Conservation (phyloP, 495 filamentous ascomycete species). For the Hypoxylon fragiforme region DNA sequence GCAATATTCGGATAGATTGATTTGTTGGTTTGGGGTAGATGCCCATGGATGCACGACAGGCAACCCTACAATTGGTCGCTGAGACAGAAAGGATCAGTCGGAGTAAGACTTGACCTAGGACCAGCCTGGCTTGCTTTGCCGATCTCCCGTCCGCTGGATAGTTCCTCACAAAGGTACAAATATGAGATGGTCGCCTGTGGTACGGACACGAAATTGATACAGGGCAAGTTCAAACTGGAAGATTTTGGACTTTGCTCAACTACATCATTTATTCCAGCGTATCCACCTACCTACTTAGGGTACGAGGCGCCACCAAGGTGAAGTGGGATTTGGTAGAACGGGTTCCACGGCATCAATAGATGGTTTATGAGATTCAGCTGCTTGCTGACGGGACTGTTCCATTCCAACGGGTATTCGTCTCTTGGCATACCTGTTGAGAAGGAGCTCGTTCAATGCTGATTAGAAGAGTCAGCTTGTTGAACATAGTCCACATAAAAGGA, state of each 20-base stretch:
- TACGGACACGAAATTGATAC: slow-evolving; percentile 17
- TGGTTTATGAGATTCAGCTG: slow-evolving; percentile 33
- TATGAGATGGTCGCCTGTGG: slow-evolving; percentile 6
- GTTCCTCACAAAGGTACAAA: slow-evolving; percentile 10
- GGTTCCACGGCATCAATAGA: slow-evolving; percentile 29
- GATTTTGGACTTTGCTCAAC: slow-evolving; percentile 7
- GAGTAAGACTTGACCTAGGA: slow-evolving; percentile 12
- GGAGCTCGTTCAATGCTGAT: slow-evolving; percentile 8
- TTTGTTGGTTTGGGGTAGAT: slow-evolving; percentile 21
- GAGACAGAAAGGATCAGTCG: slow-evolving; percentile 16
- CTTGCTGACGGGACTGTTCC: slow-evolving; percentile 31
- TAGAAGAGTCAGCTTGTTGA: slow-evolving; percentile 9
- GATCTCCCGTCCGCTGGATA: slow-evolving; percentile 30
- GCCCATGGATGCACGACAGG: slow-evolving; percentile 23
- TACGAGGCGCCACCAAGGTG: slow-evolving; percentile 14
- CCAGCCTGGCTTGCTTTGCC: slow-evolving; percentile 23
- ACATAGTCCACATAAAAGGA: slow-evolving; percentile 14
- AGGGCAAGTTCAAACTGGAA: slow-evolving; percentile 10
- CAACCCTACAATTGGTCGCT: slow-evolving; percentile 23
- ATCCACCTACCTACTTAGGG: slow-evolving; percentile 5
- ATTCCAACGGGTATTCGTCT: slow-evolving; percentile 23
- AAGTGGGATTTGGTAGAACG: slow-evolving; percentile 21
- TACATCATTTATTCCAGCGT: no score
- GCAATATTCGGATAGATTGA: slow-evolving; percentile 22
- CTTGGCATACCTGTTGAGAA: slow-evolving; percentile 15